phyloP scores from a whole-genome alignment of 1,284 basidiomycete species.

The Calocybe gambosa region DNA sequence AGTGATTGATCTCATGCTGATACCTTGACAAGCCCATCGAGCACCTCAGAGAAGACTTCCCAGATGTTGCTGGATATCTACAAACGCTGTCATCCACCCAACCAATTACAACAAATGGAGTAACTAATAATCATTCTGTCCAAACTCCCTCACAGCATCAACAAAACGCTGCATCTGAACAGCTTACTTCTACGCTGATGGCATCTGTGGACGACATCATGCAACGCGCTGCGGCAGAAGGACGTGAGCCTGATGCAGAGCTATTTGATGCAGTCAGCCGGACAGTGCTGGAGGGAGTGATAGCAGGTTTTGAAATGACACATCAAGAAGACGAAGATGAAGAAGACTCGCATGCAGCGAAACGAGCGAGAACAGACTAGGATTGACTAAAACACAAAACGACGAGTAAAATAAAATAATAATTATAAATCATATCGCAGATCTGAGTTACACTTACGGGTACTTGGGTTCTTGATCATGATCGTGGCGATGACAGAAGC shows the following conservation, averaged over 20 bases:
- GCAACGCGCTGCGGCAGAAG: constrained; percentile 56
- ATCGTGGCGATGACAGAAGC: neutral
- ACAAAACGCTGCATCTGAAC: constrained; percentile 63
- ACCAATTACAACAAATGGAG: constrained; percentile 13
- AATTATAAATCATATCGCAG: neutral
- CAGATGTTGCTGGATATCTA: constrained; percentile 70
- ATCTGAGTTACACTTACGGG: neutral
- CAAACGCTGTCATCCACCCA: constrained; percentile 35
- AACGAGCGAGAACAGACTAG: constrained; percentile 14
- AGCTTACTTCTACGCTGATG: constrained; percentile 66
- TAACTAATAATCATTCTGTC: constrained; percentile 10
- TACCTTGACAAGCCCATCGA: constrained; percentile 56
- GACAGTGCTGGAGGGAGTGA: constrained; percentile 56
- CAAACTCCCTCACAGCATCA: constrained; percentile 54
- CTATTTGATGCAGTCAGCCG: constrained; percentile 51
- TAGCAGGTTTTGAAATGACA: constrained; percentile 50
- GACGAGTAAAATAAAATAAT: neutral
- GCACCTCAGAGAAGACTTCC: constrained; percentile 72
- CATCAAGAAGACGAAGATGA: constrained; percentile 8
- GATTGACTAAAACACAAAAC: neutral
- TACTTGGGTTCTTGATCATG: neutral
- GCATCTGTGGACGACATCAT: constrained; percentile 61
- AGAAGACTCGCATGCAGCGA: constrained; percentile 19
- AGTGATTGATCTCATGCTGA: neutral
- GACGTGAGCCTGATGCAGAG: constrained; percentile 56